Percentiles rank a stretch among this genome's conserved stretches.
phyloP scores from a whole-genome alignment of 1,139 yeast genomes.

The Pichia sp. region DNA sequence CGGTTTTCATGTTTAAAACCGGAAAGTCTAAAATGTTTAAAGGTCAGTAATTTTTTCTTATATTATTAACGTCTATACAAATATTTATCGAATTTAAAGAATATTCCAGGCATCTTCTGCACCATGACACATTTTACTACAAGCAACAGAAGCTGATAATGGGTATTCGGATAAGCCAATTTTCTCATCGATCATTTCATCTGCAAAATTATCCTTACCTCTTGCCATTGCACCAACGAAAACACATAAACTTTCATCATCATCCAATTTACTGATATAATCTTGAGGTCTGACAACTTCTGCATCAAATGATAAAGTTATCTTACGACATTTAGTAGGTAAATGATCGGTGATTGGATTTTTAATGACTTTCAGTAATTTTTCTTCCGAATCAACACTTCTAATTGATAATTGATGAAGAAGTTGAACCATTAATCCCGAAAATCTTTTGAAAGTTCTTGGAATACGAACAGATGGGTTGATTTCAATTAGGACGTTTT shows the following conservation, averaged over 20 bases:
- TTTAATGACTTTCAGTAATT: conserved; percentile 85
- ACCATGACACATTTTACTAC: conserved; percentile 96
- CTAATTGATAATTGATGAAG: conserved; percentile 87
- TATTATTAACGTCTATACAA: background rate
- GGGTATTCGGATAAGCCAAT: conserved; percentile 94
- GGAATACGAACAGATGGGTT: conserved; percentile 97
- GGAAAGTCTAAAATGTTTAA: too few relatives aligned
- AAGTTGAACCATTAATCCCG: conserved; percentile 95
- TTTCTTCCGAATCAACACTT: conserved; percentile 92
- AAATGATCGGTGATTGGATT: conserved; percentile 95
- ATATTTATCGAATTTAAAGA: conserved; percentile 32
- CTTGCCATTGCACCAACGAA: conserved; percentile 99
- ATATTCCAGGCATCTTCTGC: conserved; percentile 98
- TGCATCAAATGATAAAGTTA: conserved; percentile 92
- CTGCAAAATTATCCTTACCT: conserved; percentile 96
- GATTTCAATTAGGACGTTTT: conserved; percentile 90
- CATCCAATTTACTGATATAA: conserved; percentile 71
- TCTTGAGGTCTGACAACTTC: conserved; percentile 84
- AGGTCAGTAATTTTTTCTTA: too few relatives aligned
- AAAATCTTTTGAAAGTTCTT: conserved; percentile 93
- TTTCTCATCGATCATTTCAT: conserved; percentile 92
- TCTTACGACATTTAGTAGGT: conserved; percentile 90
- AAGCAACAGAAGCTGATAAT: conserved; percentile 94
- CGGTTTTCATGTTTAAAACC: background rate
- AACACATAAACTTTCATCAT: conserved; percentile 91